Evolutionary conservation across 768 basidiomycete species (phyloP).

Genomic region (Mycena galopus): DNA sequence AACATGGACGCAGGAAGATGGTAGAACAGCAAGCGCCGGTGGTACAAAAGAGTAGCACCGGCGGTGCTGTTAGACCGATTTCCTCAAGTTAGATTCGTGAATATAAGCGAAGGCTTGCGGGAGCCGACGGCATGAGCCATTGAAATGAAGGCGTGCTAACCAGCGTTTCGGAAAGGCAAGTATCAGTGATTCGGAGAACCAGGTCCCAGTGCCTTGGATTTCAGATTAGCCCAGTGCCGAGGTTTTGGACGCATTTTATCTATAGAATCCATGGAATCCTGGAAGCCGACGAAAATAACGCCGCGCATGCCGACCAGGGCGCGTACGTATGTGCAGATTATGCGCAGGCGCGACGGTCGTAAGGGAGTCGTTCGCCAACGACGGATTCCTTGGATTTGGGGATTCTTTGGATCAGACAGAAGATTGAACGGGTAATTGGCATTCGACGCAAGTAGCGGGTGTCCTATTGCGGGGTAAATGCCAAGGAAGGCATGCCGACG

Average conservation of each 20-base stretch:
- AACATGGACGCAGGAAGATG: too few relatives aligned
- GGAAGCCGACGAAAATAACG: too few relatives aligned
- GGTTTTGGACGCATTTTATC: background rate
- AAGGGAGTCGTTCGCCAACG: background rate
- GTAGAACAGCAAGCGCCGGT: too few relatives aligned
- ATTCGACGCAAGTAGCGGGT: background rate
- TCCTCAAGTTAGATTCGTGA: too few relatives aligned
- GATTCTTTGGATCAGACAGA: background rate
- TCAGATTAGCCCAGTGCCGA: too few relatives aligned
- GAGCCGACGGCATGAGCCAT: too few relatives aligned
- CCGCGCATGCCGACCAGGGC: background rate
- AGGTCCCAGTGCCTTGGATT: too few relatives aligned
- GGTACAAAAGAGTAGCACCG: too few relatives aligned
- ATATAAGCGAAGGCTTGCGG: too few relatives aligned
- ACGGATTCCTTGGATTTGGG: background rate
- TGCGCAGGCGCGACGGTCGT: background rate
- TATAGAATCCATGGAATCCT: background rate
- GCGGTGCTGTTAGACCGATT: too few relatives aligned
- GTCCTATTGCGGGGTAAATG: background rate
- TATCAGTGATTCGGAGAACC: background rate
- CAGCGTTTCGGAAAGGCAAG: background rate
- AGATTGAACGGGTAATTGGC: background rate
- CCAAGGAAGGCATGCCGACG: background rate
- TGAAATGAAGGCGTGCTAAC: background rate
- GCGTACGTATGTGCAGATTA: background rate